These are phyloP conservation scores for Annulohypoxylon stygium DNA, from an alignment of 495 filamentous ascomycete species.

Conservation along the genomic window DNA sequence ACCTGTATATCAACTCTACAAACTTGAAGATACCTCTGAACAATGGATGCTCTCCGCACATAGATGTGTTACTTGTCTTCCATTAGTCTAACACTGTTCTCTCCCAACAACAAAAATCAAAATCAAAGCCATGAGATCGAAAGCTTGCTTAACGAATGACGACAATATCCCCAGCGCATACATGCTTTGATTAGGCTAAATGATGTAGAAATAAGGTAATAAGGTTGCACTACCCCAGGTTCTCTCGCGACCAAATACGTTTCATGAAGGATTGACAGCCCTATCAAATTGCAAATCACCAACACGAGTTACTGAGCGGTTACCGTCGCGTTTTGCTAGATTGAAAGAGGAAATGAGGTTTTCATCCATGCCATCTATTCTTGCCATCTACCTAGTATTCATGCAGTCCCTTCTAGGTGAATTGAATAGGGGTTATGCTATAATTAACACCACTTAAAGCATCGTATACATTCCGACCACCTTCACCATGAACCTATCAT, in stretches of 20 bases:
- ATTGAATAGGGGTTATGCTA: background rate
- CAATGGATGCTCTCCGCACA: background rate
- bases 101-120: too few relatives aligned
- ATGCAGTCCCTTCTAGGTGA: background rate
- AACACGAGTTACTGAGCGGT: background rate
- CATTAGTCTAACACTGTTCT: too few relatives aligned
- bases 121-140: too few relatives aligned
- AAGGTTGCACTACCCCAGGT: background rate
- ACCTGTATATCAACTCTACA: constrained; percentile 18
- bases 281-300: background rate
- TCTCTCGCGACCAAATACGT: constrained; percentile 16
- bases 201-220: constrained; percentile 6
- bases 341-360: background rate
- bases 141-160: too few relatives aligned
- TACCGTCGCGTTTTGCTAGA: background rate
- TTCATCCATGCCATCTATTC: background rate
- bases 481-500: background rate
- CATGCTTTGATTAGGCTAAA: background rate
- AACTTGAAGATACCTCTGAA: background rate
- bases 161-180: background rate
- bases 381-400: background rate
- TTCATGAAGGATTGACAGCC: background rate
- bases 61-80: background rate
- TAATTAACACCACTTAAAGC: background rate
- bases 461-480: background rate